A percentile compares a stretch with the other conserved stretches of the same genome.
Conservation (phyloP, 495 filamentous ascomycete species). For the Penicillium cataractarum region DNA sequence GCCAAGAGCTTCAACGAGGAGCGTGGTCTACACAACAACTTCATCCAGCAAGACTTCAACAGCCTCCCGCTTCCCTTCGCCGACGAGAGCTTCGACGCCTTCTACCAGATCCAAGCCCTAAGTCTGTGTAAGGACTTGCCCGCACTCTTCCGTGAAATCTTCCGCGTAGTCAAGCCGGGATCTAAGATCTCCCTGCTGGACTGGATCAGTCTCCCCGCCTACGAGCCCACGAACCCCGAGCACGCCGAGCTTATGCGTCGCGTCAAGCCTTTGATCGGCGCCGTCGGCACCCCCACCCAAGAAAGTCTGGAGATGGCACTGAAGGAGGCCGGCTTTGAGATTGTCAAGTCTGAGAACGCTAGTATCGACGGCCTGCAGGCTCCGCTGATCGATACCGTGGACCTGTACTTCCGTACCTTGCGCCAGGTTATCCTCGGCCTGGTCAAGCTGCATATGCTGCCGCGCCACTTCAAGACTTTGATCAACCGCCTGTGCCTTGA, state of each 20-base stretch:
- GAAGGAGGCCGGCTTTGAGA: conserved; percentile 55
- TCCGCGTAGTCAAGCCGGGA: conserved; percentile 61
- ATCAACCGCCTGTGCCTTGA: conserved; percentile 65
- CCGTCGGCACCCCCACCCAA: conserved; percentile 64
- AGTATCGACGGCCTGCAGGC: conserved; percentile 61
- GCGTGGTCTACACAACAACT: conserved; percentile 54
- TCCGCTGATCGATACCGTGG: conserved; percentile 62
- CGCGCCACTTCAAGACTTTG: conserved; percentile 63
- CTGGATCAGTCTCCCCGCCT: conserved; percentile 61
- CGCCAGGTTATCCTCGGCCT: conserved; percentile 56
- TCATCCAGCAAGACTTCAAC: conserved; percentile 62
- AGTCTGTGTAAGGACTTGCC: conserved; percentile 61
- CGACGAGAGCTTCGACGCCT: conserved; percentile 60
- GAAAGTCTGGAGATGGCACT: conserved; percentile 55
- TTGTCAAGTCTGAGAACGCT: conserved; percentile 59
- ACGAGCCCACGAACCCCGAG: conserved; percentile 55
- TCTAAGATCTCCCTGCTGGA: conserved; percentile 60
- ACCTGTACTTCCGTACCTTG: conserved; percentile 62
- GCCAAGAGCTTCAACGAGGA: conserved; percentile 55
- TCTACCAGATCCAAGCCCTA: conserved; percentile 68
- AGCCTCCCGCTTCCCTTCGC: conserved; percentile 60
- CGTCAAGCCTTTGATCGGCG: conserved; percentile 65
- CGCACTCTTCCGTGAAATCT: conserved; percentile 56
- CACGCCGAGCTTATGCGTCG: conserved; percentile 62
- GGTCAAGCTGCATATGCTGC: conserved; percentile 55